phyloP scores from a whole-genome alignment of 345 rosid genomes.

The Cardamine resedifolia region DNA sequence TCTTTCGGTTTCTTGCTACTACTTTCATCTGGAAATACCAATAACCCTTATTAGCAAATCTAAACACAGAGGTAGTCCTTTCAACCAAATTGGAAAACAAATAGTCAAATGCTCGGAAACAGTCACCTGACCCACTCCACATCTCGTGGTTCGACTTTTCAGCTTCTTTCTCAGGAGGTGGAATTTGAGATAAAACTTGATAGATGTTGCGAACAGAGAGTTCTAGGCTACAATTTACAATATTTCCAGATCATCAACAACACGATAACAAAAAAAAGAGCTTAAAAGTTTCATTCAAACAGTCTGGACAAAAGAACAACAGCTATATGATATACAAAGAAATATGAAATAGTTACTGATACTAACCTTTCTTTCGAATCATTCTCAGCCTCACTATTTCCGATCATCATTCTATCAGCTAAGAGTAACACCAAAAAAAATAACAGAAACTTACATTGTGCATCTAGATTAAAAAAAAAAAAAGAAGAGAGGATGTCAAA shows the following conservation, averaged over 20 bases:
- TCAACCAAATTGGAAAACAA: neutral
- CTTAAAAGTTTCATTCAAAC: neutral
- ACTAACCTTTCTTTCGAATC: slow-evolving; percentile 54
- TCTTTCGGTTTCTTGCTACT: slow-evolving; percentile 16
- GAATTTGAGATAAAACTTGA: slow-evolving; percentile 54
- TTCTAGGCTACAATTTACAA: slow-evolving; percentile 50
- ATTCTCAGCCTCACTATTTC: slow-evolving; percentile 26
- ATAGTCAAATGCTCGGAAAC: neutral
- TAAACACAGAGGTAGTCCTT: neutral
- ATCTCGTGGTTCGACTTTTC: slow-evolving; percentile 53
- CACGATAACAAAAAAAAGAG: neutral
- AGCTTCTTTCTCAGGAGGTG: slow-evolving; percentile 47
- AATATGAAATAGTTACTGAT: neutral
- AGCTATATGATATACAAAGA: neutral
- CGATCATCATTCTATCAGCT: slow-evolving; percentile 34
- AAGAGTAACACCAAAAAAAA: neutral
- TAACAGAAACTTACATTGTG: neutral
- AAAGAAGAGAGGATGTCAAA: neutral
- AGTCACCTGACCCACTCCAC: slow-evolving; percentile 89
- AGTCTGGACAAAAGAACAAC: neutral
- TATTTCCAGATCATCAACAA: neutral
- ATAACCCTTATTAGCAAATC: slow-evolving; percentile 10
- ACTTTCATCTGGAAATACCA: slow-evolving; percentile 27
- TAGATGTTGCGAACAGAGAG: slow-evolving; percentile 51
- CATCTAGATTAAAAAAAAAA: neutral